These are phyloP conservation scores for Thalassiosira livingstoniorum DNA, from an alignment of 352 stramenopile species.

Conservation along the genomic window DNA sequence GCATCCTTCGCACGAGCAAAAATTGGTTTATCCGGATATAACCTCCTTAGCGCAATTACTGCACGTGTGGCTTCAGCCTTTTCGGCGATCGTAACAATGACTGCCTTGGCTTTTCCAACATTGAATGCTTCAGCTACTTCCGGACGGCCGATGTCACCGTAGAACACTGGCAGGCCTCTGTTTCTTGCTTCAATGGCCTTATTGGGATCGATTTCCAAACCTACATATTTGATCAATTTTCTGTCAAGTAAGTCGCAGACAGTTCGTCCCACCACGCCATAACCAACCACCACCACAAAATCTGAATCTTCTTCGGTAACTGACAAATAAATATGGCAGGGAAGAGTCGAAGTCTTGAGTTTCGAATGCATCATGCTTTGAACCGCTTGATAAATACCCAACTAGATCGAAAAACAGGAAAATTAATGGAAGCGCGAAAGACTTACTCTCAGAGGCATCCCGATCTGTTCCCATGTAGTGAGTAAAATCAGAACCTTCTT, in stretches of 20 bases:
- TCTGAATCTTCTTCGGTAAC: constrained; percentile 78
- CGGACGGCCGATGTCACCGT: constrained; percentile 86
- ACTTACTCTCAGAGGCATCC: constrained; percentile 87
- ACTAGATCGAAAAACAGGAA: too few species aligned
- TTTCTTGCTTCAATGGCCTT: constrained; percentile 89
- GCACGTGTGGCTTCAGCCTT: constrained; percentile 85
- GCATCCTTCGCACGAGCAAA: constrained; percentile 86
- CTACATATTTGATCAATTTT: constrained; percentile 89
- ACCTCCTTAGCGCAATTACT: constrained; percentile 86
- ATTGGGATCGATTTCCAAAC: constrained; percentile 88
- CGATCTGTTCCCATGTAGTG: constrained; percentile 88
- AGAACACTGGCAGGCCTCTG: constrained; percentile 87
- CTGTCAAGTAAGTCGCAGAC: constrained; percentile 89
- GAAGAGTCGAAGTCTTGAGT: too few species aligned
- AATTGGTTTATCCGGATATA: constrained; percentile 88
- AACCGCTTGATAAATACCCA: too few species aligned
- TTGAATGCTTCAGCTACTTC: constrained; percentile 89
- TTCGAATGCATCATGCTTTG: too few species aligned
- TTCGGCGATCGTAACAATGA: constrained; percentile 88
- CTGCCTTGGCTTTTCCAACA: constrained; percentile 86
- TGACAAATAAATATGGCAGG: too few species aligned
- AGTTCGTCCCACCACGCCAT: constrained; percentile 88
- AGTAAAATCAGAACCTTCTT: constrained; percentile 86
- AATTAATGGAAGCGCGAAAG: too few species aligned
- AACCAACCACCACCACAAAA: constrained; percentile 90